These are phyloP conservation scores for Elaeagnus macrophylla DNA, from an alignment of 306 rosid genomes.

Conservation along the genomic window DNA sequence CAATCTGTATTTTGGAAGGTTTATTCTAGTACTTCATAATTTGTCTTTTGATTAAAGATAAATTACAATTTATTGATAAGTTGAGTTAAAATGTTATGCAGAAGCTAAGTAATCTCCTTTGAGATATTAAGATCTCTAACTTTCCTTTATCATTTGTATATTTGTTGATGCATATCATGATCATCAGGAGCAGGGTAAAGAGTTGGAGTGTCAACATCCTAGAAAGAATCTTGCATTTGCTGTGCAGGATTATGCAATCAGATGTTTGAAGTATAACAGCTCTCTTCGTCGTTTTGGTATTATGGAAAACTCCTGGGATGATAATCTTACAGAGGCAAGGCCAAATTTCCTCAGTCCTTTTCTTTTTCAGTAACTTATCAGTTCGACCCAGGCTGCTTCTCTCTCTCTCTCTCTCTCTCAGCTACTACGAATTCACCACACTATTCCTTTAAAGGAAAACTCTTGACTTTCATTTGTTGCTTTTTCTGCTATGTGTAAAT, in stretches of 20 bases:
- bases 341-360: constrained; percentile 34
- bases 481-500: too few species aligned
- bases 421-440: not conserved
- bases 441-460: too few species aligned
- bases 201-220: constrained; percentile 33
- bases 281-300: constrained; percentile 41
- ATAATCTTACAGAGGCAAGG: constrained; percentile 14
- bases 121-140: constrained; percentile 6
- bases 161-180: constrained; percentile 12
- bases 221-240: constrained; percentile 24
- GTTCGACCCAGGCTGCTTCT: constrained; percentile 2
- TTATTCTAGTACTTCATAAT: too few species aligned
- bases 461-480: too few species aligned
- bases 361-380: constrained; percentile 10
- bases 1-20: too few species aligned
- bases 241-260: constrained; percentile 61
- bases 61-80: too few species aligned
- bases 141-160: not conserved
- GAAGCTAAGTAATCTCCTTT: not conserved
- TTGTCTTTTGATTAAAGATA: too few species aligned
- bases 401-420: constrained; percentile 5
- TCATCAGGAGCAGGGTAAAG: constrained; percentile 56
- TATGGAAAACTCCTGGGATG: constrained; percentile 71
- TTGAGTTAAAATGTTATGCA: too few species aligned
- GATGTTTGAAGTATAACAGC: constrained; percentile 57